A percentile compares a stretch with the other conserved stretches of the same genome.
Evolutionary conservation across 768 basidiomycete genomes (phyloP).

Genomic region (Myochromella boudieri): DNA sequence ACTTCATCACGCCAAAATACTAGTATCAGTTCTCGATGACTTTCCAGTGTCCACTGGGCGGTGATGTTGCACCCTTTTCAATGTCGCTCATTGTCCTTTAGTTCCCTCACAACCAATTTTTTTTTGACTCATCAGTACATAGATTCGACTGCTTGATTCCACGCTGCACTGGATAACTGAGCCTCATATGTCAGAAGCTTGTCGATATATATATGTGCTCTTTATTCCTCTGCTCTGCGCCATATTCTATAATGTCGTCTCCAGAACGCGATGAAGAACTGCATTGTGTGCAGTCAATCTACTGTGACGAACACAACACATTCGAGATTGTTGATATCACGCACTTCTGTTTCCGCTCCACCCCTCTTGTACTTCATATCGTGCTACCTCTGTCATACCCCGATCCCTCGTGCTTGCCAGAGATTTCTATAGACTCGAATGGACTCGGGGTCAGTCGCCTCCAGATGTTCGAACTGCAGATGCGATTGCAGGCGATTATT

Average conservation of each 20-base stretch:
- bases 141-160: too few relatives aligned
- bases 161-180: too few relatives aligned
- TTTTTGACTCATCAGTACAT: too few relatives aligned
- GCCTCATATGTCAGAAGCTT: too few relatives aligned
- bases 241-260: neutral
- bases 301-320: constrained; percentile 7
- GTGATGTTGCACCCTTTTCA: too few relatives aligned
- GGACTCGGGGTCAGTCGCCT: constrained; percentile 10
- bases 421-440: constrained; percentile 6
- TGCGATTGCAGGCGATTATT: constrained; percentile 5
- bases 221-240: too few relatives aligned
- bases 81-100: too few relatives aligned
- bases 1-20: too few relatives aligned
- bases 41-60: too few relatives aligned
- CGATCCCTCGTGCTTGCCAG: neutral
- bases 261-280: constrained; percentile 6
- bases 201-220: too few relatives aligned
- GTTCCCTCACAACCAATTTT: too few relatives aligned
- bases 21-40: too few relatives aligned
- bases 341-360: constrained; percentile 7
- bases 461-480: constrained; percentile 7
- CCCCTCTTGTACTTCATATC: constrained; percentile 6
- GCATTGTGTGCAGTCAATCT: constrained; percentile 6
- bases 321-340: constrained; percentile 10
- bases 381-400: constrained; percentile 5